Evolutionary conservation across 2,329 filamentous ascomycete species (phyloP).

Genomic region (Microdochium trichocladiopsis): DNA sequence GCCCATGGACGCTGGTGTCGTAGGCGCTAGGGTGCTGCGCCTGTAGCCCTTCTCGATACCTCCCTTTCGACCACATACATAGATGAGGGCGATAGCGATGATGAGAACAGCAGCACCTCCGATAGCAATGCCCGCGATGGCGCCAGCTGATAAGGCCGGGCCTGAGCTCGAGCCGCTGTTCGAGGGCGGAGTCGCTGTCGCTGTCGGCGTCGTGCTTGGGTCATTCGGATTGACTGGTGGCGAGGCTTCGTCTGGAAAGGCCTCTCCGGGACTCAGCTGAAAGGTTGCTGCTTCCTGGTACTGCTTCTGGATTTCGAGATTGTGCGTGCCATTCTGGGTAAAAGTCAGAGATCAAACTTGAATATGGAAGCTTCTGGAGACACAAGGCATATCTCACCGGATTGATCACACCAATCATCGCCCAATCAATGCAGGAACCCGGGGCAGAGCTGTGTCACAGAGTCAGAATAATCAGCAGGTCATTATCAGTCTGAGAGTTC

Average conservation of each 20-base stretch:
- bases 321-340: conserved; percentile 35
- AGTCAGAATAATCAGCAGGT: not conserved
- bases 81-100: conserved; percentile 36
- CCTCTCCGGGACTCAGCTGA: conserved; percentile 49
- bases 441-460: conserved; percentile 38
- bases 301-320: conserved; percentile 37
- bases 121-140: conserved; percentile 54
- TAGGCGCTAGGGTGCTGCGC: conserved; percentile 9
- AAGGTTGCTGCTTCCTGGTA: conserved; percentile 39
- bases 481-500: not conserved
- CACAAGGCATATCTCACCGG: conserved; percentile 33
- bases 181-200: conserved; percentile 10
- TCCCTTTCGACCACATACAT: conserved; percentile 35
- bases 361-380: not conserved
- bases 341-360: conserved; percentile 7
- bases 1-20: conserved; percentile 15
- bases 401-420: conserved; percentile 75
- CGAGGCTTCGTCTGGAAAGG: conserved; percentile 37
- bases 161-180: not conserved
- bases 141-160: conserved; percentile 30
- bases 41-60: conserved; percentile 28
- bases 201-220: conserved; percentile 7
- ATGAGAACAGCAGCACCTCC: conserved; percentile 38
- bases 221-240: conserved; percentile 11
- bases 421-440: conserved; percentile 53